Percentiles rank a stretch among this genome's conserved stretches.
Evolutionary conservation across 2,329 filamentous ascomycete species (phyloP).

Genomic region (Coccinonectria pachysandricola): DNA sequence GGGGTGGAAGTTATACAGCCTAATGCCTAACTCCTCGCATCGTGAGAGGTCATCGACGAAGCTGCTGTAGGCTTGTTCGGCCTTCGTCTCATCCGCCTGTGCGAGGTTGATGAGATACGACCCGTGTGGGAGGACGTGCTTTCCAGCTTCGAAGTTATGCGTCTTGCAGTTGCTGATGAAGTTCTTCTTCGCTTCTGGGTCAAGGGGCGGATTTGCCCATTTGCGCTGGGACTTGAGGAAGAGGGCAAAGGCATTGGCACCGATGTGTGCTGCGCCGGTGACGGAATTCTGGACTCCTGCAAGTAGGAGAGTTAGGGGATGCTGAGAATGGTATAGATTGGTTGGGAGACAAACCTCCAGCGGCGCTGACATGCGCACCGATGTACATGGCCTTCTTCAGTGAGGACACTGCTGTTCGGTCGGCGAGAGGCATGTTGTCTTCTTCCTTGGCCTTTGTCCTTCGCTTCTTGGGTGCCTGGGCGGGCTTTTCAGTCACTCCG

Average conservation of each 20-base stretch:
- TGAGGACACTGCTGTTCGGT: conserved; percentile 52
- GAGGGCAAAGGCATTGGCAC: conserved; percentile 85
- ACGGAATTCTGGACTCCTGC: conserved; percentile 83
- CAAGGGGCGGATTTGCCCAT: conserved; percentile 76
- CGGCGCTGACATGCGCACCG: conserved; percentile 83
- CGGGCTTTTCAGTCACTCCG: conserved; percentile 13
- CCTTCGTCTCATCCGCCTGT: conserved; percentile 68
- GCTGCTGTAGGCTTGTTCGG: conserved; percentile 70
- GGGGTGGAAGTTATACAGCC: conserved; percentile 96
- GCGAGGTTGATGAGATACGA: conserved; percentile 96
- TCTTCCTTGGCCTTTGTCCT: conserved; percentile 29
- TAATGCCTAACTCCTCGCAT: conserved; percentile 78
- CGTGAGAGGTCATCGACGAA: conserved; percentile 83
- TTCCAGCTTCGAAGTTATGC: conserved; percentile 59
- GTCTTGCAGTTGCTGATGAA: conserved; percentile 61
- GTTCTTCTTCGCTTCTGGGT: conserved; percentile 52
- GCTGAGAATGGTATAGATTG: conserved; percentile 1
- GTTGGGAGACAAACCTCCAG: conserved; percentile 55
- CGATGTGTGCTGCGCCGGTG: conserved; percentile 66
- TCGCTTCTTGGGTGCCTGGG: conserved; percentile 31
- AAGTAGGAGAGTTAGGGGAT: too few relatives aligned
- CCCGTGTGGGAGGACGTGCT: conserved; percentile 80
- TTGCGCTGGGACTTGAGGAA: conserved; percentile 96
- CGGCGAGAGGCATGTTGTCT: conserved; percentile 51
- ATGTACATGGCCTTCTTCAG: conserved; percentile 68